A percentile compares a stretch with the other conserved stretches of the same genome.
Evolutionary conservation across 2,329 filamentous ascomycete genomes (phyloP).

Genomic region (Paraconiothyrium sp.): DNA sequence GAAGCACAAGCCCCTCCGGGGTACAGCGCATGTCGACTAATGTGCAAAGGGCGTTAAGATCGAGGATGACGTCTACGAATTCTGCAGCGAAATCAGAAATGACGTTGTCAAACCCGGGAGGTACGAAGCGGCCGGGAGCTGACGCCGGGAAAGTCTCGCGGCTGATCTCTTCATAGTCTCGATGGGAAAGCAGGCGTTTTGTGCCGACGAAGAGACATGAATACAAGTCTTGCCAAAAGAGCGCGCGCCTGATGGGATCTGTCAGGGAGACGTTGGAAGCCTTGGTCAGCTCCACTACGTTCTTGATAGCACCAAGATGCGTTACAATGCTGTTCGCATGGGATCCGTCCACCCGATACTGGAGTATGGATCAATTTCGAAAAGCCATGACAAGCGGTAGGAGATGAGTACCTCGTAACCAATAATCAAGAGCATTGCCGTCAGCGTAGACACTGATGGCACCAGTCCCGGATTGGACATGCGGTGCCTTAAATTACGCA

Average conservation of each 20-base stretch:
- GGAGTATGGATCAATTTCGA: neutral
- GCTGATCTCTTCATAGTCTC: constrained; percentile 18
- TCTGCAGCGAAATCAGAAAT: constrained; percentile 4
- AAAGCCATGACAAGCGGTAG: neutral
- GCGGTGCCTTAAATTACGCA: constrained; percentile 19
- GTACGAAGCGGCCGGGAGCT: constrained; percentile 8
- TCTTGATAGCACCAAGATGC: constrained; percentile 25
- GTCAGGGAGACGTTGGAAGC: constrained; percentile 15
- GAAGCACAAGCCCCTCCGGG: constrained; percentile 1
- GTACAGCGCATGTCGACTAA: constrained; percentile 20
- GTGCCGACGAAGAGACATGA: constrained; percentile 27
- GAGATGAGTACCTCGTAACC: constrained; percentile 26
- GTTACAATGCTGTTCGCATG: constrained; percentile 20
- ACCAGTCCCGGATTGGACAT: constrained; percentile 17
- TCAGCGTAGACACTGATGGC: constrained; percentile 25
- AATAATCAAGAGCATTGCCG: constrained; percentile 31
- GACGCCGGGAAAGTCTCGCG: neutral
- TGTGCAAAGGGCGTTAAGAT: constrained; percentile 24
- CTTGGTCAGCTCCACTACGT: constrained; percentile 20
- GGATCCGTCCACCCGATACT: constrained; percentile 25
- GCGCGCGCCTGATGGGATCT: constrained; percentile 21
- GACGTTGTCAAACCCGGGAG: constrained; percentile 18
- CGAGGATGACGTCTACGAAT: constrained; percentile 19
- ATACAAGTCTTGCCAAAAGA: constrained; percentile 32
- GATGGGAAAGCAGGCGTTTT: constrained; percentile 23